Evolutionary conservation across 1,284 basidiomycete genomes (phyloP).

Genomic region (Puccinia novopanici): DNA sequence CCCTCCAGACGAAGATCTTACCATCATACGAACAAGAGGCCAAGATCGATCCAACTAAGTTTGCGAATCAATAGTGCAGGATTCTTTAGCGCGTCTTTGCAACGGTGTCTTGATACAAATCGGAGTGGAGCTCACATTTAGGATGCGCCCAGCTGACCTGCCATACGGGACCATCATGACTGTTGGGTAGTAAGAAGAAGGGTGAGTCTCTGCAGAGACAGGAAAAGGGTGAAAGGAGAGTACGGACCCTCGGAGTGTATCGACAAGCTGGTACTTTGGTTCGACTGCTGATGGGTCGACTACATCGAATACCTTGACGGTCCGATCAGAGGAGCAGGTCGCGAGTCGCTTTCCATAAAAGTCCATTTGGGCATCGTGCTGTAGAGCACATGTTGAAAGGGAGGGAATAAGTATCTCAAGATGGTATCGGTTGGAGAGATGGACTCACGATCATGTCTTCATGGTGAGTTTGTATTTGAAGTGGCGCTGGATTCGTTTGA

Average conservation of each 20-base stretch:
- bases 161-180: constrained; percentile 96
- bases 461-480: constrained; percentile 76
- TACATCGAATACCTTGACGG: constrained; percentile 92
- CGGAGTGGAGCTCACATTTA: constrained; percentile 66
- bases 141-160: constrained; percentile 99
- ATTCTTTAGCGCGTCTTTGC: background rate
- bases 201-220: background rate
- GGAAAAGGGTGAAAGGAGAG: background rate
- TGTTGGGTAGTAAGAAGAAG: constrained; percentile 51
- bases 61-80: constrained; percentile 16
- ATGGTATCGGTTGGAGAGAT: constrained; percentile 25
- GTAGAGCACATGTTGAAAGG: constrained; percentile 26
- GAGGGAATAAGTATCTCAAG: background rate
- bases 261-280: constrained; percentile 59
- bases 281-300: constrained; percentile 76
- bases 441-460: constrained; percentile 87
- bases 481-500: constrained; percentile 25
- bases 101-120: background rate
- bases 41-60: constrained; percentile 76
- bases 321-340: constrained; percentile 93
- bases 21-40: constrained; percentile 98
- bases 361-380: constrained; percentile 98
- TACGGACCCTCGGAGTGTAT: constrained; percentile 80
- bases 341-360: constrained; percentile 96
- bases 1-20: constrained; percentile 98